Percentiles rank a stretch among this genome's conserved stretches.
These are phyloP conservation scores for Paramarasmius palmivorus DNA, from an alignment of 1,284 basidiomycete species.

Conservation along the genomic window DNA sequence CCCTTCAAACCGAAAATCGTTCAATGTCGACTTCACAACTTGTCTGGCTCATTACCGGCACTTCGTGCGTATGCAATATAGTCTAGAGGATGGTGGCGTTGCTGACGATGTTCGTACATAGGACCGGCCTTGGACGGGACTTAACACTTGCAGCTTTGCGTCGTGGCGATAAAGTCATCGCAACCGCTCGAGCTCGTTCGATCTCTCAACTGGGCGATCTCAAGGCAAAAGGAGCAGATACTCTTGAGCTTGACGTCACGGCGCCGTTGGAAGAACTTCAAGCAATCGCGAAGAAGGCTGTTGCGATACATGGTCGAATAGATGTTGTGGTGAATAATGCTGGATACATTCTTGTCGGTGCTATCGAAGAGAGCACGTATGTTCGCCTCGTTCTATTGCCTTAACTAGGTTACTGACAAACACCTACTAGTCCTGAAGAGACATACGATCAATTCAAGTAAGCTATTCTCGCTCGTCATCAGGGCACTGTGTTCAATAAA, in stretches of 20 bases:
- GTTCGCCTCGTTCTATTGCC: conserved; percentile 1
- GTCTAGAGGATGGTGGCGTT: not conserved
- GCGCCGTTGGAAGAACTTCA: conserved; percentile 26
- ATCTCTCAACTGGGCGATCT: conserved; percentile 31
- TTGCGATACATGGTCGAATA: conserved; percentile 31
- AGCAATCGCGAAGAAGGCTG: conserved; percentile 27
- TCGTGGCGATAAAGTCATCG: conserved; percentile 44
- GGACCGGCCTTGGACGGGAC: conserved; percentile 43
- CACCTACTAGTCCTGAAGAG: conserved; percentile 26
- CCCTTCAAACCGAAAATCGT: too few species aligned
- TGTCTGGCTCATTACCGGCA: conserved; percentile 30
- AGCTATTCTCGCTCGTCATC: conserved; percentile 12
- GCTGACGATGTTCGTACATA: conserved; percentile 3
- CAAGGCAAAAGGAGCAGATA: conserved; percentile 30
- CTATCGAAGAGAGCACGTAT: conserved; percentile 28
- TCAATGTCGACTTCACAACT: conserved; percentile 13
- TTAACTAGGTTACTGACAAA: not conserved
- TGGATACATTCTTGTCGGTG: conserved; percentile 29
- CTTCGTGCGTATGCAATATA: conserved; percentile 19
- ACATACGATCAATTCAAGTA: conserved; percentile 33
- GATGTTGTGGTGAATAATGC: conserved; percentile 40
- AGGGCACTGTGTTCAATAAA: too few species aligned
- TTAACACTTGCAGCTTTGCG: conserved; percentile 40
- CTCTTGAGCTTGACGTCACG: conserved; percentile 37
- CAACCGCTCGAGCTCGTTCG: conserved; percentile 32